These are phyloP conservation scores for Ceratocystis albifundus DNA, from an alignment of 2,329 filamentous ascomycete species.

Conservation along the genomic window DNA sequence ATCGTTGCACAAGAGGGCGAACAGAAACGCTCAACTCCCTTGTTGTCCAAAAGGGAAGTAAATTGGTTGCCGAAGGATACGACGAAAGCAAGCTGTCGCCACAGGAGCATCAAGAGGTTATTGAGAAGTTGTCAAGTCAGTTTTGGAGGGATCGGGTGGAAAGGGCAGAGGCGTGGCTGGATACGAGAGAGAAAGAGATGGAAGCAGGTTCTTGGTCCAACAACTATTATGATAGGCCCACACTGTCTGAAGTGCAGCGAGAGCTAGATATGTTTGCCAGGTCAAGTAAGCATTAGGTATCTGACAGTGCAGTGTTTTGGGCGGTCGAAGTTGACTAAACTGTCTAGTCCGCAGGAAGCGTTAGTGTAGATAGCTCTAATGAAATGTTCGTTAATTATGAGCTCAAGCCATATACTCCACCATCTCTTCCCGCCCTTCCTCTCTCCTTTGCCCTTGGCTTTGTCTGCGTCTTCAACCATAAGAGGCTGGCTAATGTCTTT, in stretches of 20 bases:
- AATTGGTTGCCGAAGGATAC: slow-evolving; percentile 32
- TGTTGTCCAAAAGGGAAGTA: slow-evolving; percentile 37
- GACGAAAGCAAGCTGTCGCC: slow-evolving; percentile 19
- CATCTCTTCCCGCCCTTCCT: slow-evolving; percentile 22
- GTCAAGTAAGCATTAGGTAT: background rate
- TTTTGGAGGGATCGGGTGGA: slow-evolving; percentile 42
- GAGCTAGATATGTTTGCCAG: slow-evolving; percentile 27
- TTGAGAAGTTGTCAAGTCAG: slow-evolving; percentile 28
- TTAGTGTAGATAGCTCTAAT: no score
- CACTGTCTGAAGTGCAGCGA: slow-evolving; percentile 34
- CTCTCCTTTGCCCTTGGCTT: slow-evolving; percentile 25
- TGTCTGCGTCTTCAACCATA: slow-evolving; percentile 26
- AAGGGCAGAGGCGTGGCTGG: slow-evolving; percentile 39
- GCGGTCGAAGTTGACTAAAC: no score
- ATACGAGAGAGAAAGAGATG: slow-evolving; percentile 31
- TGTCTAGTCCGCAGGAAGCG: no score
- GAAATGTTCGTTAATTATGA: background rate
- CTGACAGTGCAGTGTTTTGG: no score
- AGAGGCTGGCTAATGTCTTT: slow-evolving; percentile 26
- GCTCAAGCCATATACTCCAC: background rate
- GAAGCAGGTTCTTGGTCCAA: slow-evolving; percentile 38
- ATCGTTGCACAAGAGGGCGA: slow-evolving; percentile 41
- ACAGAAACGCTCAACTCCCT: slow-evolving; percentile 35
- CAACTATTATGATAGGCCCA: slow-evolving; percentile 42
- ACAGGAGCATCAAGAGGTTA: slow-evolving; percentile 29